Evolutionary conservation across 192 early-diverging fungal genomes (phyloP).

Genomic region (Podila clonocystis): DNA sequence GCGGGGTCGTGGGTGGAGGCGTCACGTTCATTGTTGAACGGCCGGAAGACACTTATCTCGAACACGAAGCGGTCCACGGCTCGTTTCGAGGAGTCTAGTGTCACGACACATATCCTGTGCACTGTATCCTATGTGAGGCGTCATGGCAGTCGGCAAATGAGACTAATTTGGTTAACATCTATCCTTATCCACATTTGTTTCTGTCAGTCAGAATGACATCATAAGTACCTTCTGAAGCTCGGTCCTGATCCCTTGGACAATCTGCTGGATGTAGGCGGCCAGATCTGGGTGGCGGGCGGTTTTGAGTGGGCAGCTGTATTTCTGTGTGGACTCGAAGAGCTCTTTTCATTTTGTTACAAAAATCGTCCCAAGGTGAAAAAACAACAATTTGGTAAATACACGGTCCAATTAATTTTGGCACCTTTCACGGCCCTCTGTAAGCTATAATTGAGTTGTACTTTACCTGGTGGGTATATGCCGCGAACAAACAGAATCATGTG

Average conservation of each 20-base stretch:
- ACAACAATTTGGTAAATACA: too few species aligned
- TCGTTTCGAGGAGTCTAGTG: constrained; percentile 12
- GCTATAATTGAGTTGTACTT: background rate
- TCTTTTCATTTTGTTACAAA: too few species aligned
- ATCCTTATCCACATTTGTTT: too few species aligned
- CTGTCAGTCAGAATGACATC: too few species aligned
- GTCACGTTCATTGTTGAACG: constrained; percentile 6
- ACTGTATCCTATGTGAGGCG: too few species aligned
- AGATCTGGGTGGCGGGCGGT: constrained; percentile 43
- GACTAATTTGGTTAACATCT: too few species aligned
- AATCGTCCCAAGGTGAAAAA: too few species aligned
- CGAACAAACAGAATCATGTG: constrained; percentile 43
- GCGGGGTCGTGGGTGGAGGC: background rate
- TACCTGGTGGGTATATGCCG: constrained; percentile 49
- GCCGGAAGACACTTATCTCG: constrained; percentile 24
- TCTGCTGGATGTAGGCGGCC: constrained; percentile 26
- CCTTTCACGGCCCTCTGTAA: too few species aligned
- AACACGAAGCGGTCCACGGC: constrained; percentile 41
- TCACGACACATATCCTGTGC: constrained; percentile 35
- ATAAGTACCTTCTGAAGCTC: constrained; percentile 40
- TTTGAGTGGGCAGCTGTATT: constrained; percentile 37
- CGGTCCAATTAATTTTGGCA: background rate
- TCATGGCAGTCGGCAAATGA: too few species aligned
- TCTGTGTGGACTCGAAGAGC: constrained; percentile 44
- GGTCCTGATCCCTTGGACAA: constrained; percentile 13